Base-by-base conservation (phyloP, 768 basidiomycete genomes). In the Mrakia frigida region DNA sequence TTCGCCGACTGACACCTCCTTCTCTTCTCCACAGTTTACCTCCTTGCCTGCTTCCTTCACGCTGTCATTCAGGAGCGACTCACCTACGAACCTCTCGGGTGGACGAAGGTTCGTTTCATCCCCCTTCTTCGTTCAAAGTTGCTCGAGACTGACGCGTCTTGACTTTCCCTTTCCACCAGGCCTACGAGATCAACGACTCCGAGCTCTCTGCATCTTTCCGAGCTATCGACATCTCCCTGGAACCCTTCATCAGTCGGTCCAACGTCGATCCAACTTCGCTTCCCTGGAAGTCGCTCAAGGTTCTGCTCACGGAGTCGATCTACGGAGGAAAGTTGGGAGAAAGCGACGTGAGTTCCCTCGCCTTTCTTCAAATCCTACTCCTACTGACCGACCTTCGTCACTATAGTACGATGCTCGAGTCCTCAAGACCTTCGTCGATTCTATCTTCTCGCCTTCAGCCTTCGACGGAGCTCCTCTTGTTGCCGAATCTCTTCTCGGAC, bases 101-200 rank as follows among this genome's bases (percentile, higher is more conserved):
- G 96, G 94, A 95, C 91, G 82, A 93, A 97, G 59, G 77, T 74
- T 13, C 31, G 73, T 68, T 37, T 10, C 25, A 1, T 50, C 23
- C 59, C 43, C n/a, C 25, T 6, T n/a, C 25, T 5, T 41, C 65
- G 11, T 28, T 13, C 21, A 37, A 39, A 6, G 33, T 5, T 25
- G 61, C 18, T 50, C 16, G 39, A 18, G 25, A 37, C 61, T 63
- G 31, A 63, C 61, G 18, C 61, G 33, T 21, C 61, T 2, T 9
- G n/a, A 5, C 13, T 18, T 21, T 50, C n/a, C 14, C 6, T 37
- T 53, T 13, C 7, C 35, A 0, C 25, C 67, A 78, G 84, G 87
- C 87, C 0, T 98, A 98, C 84, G 97, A 98, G 83, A 98, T 98
- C 88, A 99, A 99, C 84, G 95, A 98, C 82, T 97, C 96, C 6